These are phyloP conservation scores for Prunus dulcis DNA, from an alignment of 306 rosid genomes.

Conservation along the genomic window DNA sequence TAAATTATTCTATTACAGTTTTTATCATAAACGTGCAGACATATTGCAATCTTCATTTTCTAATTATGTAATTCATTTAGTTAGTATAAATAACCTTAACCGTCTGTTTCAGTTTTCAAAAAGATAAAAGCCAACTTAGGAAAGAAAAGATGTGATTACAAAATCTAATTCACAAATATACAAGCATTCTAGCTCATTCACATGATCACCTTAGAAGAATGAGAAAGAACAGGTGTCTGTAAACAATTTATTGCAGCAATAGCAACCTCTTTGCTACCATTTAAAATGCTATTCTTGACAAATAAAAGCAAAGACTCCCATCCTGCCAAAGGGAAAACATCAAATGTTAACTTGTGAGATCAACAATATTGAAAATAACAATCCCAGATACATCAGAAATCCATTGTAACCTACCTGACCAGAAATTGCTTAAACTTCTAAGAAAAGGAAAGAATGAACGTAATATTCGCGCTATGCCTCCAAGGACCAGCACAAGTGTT, in stretches of 20 bases:
- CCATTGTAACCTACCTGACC: conserved; percentile 67
- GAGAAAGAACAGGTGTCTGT: conserved; percentile 82
- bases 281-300: conserved; percentile 73
- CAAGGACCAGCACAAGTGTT: conserved; percentile 86
- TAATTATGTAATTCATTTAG: not conserved
- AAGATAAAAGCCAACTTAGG: not conserved
- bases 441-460: conserved; percentile 88
- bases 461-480: conserved; percentile 87
- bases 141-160: not conserved
- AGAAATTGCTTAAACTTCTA: conserved; percentile 68
- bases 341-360: conserved; percentile 10
- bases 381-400: conserved; percentile 20
- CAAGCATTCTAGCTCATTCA: conserved; percentile 10
- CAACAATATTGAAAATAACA: conserved; percentile 20
- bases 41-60: not conserved
- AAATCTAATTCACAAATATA: not conserved
- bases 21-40: not conserved
- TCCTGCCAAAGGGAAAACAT: conserved; percentile 49
- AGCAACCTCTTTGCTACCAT: conserved; percentile 94
- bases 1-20: conserved; percentile 12
- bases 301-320: conserved; percentile 90
- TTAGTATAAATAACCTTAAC: not conserved
- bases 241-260: conserved; percentile 91
- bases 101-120: not conserved
- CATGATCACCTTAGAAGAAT: conserved; percentile 72